These are phyloP conservation scores for Hippophae rhamnoides DNA, from an alignment of 306 rosid species.

Conservation along the genomic window DNA sequence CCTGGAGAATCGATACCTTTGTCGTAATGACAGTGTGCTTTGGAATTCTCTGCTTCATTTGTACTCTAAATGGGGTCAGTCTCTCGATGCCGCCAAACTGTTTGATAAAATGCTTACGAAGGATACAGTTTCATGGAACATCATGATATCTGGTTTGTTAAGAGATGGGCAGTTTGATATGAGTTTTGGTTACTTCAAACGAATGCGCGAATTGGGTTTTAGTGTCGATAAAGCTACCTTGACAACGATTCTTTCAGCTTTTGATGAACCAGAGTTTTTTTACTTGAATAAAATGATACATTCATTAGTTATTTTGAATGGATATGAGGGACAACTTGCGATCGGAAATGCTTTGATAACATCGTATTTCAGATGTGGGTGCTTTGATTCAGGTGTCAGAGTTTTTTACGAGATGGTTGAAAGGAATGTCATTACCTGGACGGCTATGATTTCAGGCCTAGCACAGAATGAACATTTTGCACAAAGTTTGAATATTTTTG, in stretches of 20 bases:
- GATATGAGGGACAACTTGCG: slow-evolving; percentile 46
- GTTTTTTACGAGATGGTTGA: slow-evolving; percentile 69
- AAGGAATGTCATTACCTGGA: slow-evolving; percentile 83
- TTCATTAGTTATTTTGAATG: slow-evolving; percentile 52
- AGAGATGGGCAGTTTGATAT: slow-evolving; percentile 31
- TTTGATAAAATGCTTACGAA: slow-evolving; percentile 49
- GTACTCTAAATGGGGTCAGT: slow-evolving; percentile 41
- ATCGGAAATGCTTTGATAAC: slow-evolving; percentile 84
- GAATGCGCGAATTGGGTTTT: slow-evolving; percentile 28
- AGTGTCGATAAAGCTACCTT: slow-evolving; percentile 63
- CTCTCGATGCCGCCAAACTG: slow-evolving; percentile 38
- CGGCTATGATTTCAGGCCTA: slow-evolving; percentile 79
- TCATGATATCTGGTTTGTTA: slow-evolving; percentile 52
- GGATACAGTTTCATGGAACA: slow-evolving; percentile 76
- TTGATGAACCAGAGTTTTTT: slow-evolving; percentile 40
- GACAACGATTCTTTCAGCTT: slow-evolving; percentile 60
- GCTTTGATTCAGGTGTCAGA: slow-evolving; percentile 42
- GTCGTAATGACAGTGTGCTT: slow-evolving; percentile 33
- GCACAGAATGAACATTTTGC: slow-evolving; percentile 44
- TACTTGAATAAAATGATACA: slow-evolving; percentile 46
- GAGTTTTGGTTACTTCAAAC: slow-evolving; percentile 45
- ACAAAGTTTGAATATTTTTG: slow-evolving; percentile 43
- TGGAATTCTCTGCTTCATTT: slow-evolving; percentile 65
- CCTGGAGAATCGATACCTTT: slow-evolving; percentile 10
- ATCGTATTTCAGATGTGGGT: slow-evolving; percentile 54